Conservation (phyloP, 2,329 filamentous ascomycete species). For the Ascocoryne sarcoides region DNA sequence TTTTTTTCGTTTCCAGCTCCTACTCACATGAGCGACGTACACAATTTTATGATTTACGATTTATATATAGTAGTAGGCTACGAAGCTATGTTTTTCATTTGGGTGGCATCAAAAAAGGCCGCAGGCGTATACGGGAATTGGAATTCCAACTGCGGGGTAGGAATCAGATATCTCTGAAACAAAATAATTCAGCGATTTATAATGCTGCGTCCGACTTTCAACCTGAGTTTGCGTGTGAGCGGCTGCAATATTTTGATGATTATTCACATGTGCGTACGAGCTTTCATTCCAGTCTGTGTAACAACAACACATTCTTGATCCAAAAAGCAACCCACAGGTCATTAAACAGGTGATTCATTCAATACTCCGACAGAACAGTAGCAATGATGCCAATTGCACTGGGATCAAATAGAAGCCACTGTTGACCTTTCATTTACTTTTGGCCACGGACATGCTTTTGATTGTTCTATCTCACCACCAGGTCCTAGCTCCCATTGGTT, state of each 20-base stretch:
- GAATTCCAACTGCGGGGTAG: no score
- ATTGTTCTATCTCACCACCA: background rate
- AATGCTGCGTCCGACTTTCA: background rate
- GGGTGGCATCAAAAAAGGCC: background rate
- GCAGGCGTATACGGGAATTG: background rate
- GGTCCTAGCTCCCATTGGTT: background rate
- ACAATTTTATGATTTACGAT: background rate
- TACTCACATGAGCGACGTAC: background rate
- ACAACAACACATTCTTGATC: no score
- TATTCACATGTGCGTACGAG: background rate
- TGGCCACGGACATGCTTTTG: no score
- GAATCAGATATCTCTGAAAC: background rate
- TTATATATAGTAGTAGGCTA: background rate
- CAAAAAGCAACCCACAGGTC: no score
- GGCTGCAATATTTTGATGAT: background rate
- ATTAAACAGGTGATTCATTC: no score
- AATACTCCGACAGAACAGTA: no score
- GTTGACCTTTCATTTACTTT: no score
- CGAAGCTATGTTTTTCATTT: background rate
- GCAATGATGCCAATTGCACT: no score
- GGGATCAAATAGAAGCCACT: no score
- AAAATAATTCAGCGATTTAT: background rate
- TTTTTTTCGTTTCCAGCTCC: background rate
- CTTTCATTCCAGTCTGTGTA: background rate
- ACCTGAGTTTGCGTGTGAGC: background rate